These are phyloP conservation scores for Pyrus betulifolia DNA, from an alignment of 306 rosid species.

Conservation along the genomic window DNA sequence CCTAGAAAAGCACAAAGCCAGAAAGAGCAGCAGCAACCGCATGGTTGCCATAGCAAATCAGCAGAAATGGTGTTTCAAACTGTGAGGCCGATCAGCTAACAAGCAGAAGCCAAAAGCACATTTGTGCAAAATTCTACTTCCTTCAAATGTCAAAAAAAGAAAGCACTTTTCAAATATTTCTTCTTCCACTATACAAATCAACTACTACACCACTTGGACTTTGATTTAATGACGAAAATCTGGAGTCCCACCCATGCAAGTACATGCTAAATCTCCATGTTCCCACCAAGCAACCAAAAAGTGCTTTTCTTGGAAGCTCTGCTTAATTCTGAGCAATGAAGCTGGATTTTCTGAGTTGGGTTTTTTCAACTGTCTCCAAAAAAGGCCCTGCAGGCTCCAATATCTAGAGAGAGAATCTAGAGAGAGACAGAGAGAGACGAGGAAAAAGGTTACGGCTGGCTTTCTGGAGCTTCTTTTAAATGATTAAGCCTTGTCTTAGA, in stretches of 20 bases:
- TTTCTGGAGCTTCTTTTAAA: background rate
- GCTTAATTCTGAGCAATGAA: too few species aligned
- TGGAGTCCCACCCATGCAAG: background rate
- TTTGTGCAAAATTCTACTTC: background rate
- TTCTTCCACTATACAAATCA: background rate
- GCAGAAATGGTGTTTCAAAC: background rate
- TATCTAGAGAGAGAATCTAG: background rate
- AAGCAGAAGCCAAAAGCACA: background rate
- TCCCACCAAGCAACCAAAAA: background rate
- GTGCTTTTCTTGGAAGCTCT: too few species aligned
- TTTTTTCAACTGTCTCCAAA: background rate
- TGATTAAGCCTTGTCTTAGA: slow-evolving; percentile 39
- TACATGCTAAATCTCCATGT: background rate
- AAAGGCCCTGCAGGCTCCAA: background rate
- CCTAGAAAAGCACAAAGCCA: slow-evolving; percentile 42
- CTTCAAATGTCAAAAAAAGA: background rate
- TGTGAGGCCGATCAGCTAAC: background rate
- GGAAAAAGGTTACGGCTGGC: background rate
- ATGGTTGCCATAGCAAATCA: slow-evolving; percentile 24
- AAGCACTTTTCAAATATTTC: background rate
- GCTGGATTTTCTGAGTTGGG: background rate
- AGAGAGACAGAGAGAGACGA: background rate
- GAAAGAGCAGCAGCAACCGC: slow-evolving; percentile 34
- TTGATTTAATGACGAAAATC: background rate
- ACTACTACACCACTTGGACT: background rate